These are phyloP conservation scores for Solanum pimpinellifolium DNA, from an alignment of 257 asterid species.

Conservation along the genomic window DNA sequence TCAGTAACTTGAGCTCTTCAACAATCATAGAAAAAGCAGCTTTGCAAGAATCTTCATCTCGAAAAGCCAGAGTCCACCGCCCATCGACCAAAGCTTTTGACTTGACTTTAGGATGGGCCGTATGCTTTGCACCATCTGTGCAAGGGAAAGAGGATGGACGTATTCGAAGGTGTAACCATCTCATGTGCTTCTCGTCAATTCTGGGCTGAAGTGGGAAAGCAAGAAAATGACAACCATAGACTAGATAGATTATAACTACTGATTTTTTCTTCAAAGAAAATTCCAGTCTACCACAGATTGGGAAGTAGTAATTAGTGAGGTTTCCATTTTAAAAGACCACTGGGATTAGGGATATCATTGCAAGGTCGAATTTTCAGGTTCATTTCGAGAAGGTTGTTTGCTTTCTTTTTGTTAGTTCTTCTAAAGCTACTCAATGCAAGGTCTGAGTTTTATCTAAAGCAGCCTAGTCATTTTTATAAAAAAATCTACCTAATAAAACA, in stretches of 20 bases:
- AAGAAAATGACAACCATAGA: not conserved
- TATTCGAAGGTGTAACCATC: conserved; percentile 94
- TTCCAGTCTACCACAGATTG: not conserved
- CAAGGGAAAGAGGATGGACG: conserved; percentile 71
- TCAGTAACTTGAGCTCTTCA: conserved; percentile 54
- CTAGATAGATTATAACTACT: not conserved
- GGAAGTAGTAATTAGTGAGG: not conserved
- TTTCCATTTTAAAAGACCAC: not conserved
- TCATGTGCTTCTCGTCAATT: conserved; percentile 64
- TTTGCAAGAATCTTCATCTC: conserved; percentile 68
- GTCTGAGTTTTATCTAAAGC: not conserved
- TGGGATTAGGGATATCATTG: not conserved
- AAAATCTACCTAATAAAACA: not conserved
- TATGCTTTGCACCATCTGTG: conserved; percentile 27
- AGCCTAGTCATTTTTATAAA: not conserved
- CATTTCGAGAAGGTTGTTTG: not conserved
- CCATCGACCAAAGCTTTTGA: conserved; percentile 74
- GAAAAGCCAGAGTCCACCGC: conserved; percentile 93
- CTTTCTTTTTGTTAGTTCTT: not conserved
- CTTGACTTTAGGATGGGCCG: conserved; percentile 45
- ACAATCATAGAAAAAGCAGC: conserved; percentile 56
- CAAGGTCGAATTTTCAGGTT: not conserved
- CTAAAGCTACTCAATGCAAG: not conserved
- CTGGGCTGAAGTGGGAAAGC: conserved; percentile 53
- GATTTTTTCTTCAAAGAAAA: not conserved